Percentiles rank a stretch among this genome's conserved stretches.
These are phyloP conservation scores for Ochetophila trinervis DNA, from an alignment of 306 rosid species.

Conservation along the genomic window DNA sequence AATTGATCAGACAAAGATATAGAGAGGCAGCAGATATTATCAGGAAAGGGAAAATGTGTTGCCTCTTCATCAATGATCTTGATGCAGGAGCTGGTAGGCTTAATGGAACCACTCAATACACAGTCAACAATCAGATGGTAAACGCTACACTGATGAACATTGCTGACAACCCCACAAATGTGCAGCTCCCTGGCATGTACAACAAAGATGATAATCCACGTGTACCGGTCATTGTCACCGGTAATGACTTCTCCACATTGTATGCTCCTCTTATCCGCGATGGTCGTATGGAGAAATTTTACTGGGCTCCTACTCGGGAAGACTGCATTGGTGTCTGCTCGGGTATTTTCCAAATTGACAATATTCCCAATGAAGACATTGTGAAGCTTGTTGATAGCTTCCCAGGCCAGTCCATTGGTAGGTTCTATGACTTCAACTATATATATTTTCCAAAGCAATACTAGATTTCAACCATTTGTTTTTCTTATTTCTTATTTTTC, in stretches of 20 bases:
- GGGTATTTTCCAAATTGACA: constrained; percentile 55
- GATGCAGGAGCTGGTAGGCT: constrained; percentile 83
- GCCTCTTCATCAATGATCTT: constrained; percentile 75
- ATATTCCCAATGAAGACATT: constrained; percentile 40
- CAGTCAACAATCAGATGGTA: constrained; percentile 81
- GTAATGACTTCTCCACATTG: constrained; percentile 74
- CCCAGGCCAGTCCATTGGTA: constrained; percentile 75
- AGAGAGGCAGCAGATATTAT: constrained; percentile 78
- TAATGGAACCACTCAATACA: constrained; percentile 75
- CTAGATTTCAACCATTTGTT: neutral
- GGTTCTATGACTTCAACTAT: constrained; percentile 15
- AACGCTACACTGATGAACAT: constrained; percentile 84
- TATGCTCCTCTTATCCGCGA: constrained; percentile 82
- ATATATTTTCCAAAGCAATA: neutral
- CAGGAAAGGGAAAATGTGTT: constrained; percentile 71
- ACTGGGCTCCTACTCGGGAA: constrained; percentile 79
- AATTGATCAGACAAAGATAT: constrained; percentile 80
- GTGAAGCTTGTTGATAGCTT: constrained; percentile 66
- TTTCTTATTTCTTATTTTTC: neutral
- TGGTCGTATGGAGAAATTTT: constrained; percentile 82
- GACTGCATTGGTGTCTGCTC: constrained; percentile 67
- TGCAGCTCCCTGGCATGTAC: constrained; percentile 80
- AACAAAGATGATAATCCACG: constrained; percentile 74
- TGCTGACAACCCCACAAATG: constrained; percentile 73
- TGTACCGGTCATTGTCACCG: constrained; percentile 63